Evolutionary conservation across 2,329 filamentous ascomycete genomes (phyloP).

Genomic region (Penicillium nordicum): DNA sequence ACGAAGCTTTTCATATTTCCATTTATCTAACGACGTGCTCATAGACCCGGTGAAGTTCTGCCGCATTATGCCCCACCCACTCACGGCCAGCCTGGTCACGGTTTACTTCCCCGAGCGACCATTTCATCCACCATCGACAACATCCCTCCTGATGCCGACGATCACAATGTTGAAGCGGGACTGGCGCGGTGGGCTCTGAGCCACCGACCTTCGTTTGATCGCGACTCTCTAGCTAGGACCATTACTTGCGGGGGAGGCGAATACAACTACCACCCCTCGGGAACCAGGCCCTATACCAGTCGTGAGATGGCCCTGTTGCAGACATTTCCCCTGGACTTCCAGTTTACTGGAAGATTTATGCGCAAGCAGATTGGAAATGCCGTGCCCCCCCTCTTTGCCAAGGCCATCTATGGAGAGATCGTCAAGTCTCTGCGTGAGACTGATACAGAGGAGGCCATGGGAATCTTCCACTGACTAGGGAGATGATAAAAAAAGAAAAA

Average conservation of each 20-base stretch:
- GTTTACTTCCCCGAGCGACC: constrained; percentile 37
- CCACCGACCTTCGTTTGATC: constrained; percentile 43
- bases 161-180: constrained; percentile 42
- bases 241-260: constrained; percentile 63
- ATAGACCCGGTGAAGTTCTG: constrained; percentile 67
- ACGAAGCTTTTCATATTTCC: background rate
- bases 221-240: constrained; percentile 52
- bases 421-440: constrained; percentile 35
- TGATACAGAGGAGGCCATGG: constrained; percentile 30
- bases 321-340: constrained; percentile 62
- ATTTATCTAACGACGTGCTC: constrained; percentile 15
- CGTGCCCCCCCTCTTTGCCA: constrained; percentile 59
- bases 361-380: constrained; percentile 73
- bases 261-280: constrained; percentile 63
- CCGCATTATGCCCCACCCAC: constrained; percentile 64
- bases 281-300: constrained; percentile 60
- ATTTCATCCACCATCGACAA: constrained; percentile 42
- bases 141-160: constrained; percentile 39
- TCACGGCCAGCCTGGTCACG: constrained; percentile 43
- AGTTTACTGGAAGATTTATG: constrained; percentile 48
- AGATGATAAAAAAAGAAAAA: background rate
- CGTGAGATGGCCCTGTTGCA: constrained; percentile 68
- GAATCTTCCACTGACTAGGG: background rate
- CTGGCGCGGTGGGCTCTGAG: constrained; percentile 25
- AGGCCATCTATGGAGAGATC: constrained; percentile 39